A percentile compares a stretch with the other conserved stretches of the same genome.
Conservation (phyloP, 2,329 filamentous ascomycete genomes). For the Stagonosporopsis rhizophila region DNA sequence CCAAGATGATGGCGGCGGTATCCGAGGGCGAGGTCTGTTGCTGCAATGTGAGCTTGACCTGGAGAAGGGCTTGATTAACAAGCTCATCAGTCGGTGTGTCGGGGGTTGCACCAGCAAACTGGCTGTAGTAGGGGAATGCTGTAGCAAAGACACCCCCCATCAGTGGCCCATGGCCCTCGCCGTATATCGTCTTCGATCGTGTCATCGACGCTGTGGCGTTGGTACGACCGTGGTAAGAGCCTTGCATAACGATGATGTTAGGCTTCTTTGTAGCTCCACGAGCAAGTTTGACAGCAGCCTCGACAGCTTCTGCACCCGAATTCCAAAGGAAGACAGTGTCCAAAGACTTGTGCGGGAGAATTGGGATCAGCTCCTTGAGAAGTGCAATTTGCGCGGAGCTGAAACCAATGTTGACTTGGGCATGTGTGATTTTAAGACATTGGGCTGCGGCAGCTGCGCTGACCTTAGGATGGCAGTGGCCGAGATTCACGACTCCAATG, state of each 20-base stretch:
- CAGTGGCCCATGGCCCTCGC: conserved; percentile 39
- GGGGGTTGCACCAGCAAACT: conserved; percentile 30
- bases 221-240: conserved; percentile 41
- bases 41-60: conserved; percentile 35
- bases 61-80: conserved; percentile 33
- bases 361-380: conserved; percentile 37
- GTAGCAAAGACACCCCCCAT: conserved; percentile 42
- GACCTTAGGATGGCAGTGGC: conserved; percentile 42
- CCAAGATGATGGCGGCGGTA: conserved; percentile 40
- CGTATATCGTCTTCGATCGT: conserved; percentile 40
- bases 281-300: conserved; percentile 39
- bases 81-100: conserved; percentile 37
- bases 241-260: conserved; percentile 44
- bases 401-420: conserved; percentile 43
- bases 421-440: conserved; percentile 40
- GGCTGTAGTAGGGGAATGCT: conserved; percentile 42
- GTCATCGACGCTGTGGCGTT: conserved; percentile 42
- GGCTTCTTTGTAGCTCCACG: conserved; percentile 41
- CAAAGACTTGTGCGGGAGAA: conserved; percentile 37
- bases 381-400: conserved; percentile 38
- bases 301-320: conserved; percentile 40
- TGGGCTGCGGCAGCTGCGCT: conserved; percentile 39
- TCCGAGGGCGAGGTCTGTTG: conserved; percentile 39
- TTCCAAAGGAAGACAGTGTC: conserved; percentile 43
- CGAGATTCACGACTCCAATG: conserved; percentile 40